Base-by-base conservation (phyloP, 768 basidiomycete species). In the Leccinum longicurvipes region DNA sequence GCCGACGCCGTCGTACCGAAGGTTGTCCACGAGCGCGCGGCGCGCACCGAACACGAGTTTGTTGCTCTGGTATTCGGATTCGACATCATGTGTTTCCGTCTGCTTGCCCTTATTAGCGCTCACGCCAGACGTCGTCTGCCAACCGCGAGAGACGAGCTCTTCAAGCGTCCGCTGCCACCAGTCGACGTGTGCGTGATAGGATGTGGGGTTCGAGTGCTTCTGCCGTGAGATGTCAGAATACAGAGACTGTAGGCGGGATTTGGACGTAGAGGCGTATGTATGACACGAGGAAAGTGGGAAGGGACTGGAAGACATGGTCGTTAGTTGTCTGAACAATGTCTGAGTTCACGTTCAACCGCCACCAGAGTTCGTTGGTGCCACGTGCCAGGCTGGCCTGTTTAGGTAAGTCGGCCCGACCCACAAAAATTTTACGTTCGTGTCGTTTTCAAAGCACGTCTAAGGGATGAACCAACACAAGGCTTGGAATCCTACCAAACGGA, bases 191-290 rank as follows among this genome's bases (percentile, higher is more conserved):
- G 91, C 83, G 48, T 82, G 73, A 69, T 86, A 97, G 4, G 91
- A 86, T 2, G 87, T 80, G 0, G 92, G 89, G 69, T 98, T 95
- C 1, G 91, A 87, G 47, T 83, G 76, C 63, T 88, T 91, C 72
- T 95, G 92, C 12, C 84, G 77, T 0, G 89, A 84, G 55, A 95
- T 85, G 66, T 95, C 93, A 8, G 93, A 89, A 72, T 95, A 98
- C 7, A 98, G 77, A 0, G 93, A 83, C 58, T 89, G 85, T 0
- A 92, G 76, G 8, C 90, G 84, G 23, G 80, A 64, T 10, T 63
- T 70, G 15, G 73, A 68, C 3, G 64, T 72, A 10, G 67, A 63
- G 12, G 61, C 58, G 14, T 70, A 72, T 19, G 64, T 65, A 51
- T 68, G 52, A 12, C 67, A 66, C 2, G 66, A 60, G 51, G 70